Percentiles rank a stretch among this genome's conserved stretches.
Conservation (phyloP, 2,329 filamentous ascomycete species). For the Thermomyces lanuginosus region DNA sequence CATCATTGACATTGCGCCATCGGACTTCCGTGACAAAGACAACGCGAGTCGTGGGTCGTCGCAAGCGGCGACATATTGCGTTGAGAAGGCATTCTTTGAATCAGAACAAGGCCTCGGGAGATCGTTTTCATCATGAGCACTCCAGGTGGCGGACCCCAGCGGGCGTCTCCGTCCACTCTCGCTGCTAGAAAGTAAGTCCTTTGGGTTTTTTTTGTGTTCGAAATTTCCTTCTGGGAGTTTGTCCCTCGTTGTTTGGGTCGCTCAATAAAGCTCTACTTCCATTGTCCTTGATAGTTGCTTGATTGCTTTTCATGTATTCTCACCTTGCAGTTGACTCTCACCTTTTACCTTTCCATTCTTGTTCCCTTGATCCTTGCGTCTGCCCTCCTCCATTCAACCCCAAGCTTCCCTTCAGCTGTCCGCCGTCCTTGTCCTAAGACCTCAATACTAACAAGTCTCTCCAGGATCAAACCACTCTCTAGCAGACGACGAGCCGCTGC, state of each 20-base stretch:
- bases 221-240: background rate
- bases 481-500: constrained; percentile 12
- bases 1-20: too few species aligned
- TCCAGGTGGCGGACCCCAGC: constrained; percentile 30
- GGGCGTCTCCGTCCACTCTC: constrained; percentile 39
- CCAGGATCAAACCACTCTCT: constrained; percentile 16
- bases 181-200: constrained; percentile 39
- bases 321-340: background rate
- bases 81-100: too few species aligned
- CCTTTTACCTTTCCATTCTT: constrained; percentile 1
- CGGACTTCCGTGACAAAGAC: too few species aligned
- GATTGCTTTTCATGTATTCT: constrained; percentile 1
- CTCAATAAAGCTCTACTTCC: background rate
- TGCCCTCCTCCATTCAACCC: background rate
- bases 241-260: constrained; percentile 1
- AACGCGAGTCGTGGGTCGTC: too few species aligned
- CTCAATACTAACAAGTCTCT: background rate
- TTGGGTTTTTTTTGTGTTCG: constrained; percentile 1
- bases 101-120: constrained; percentile 5
- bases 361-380: background rate
- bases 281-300: constrained; percentile 2
- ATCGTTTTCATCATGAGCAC: constrained; percentile 21
- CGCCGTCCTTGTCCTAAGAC: background rate
- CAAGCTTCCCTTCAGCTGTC: constrained; percentile 2
- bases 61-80: too few species aligned